A percentile compares a stretch with the other conserved stretches of the same genome.
These are phyloP conservation scores for Perkinsus olseni DNA, from an alignment of 169 alveolate species.

Conservation along the genomic window DNA sequence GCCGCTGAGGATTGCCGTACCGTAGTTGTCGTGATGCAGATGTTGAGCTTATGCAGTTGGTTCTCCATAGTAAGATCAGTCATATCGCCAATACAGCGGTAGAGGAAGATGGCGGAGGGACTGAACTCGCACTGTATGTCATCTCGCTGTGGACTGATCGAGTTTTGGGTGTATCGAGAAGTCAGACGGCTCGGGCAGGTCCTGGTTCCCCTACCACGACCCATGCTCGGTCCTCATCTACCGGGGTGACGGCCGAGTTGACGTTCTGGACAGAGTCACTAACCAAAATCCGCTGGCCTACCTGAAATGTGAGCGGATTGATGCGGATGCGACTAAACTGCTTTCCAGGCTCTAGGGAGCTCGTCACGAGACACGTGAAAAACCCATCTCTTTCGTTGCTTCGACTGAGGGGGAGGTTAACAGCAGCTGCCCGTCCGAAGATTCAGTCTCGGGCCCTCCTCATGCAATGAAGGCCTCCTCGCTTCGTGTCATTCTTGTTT, in stretches of 20 bases:
- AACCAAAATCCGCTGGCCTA: neutral
- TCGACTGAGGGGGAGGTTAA: too few species aligned
- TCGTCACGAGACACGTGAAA: too few species aligned
- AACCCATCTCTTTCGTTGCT: too few species aligned
- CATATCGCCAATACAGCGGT: neutral
- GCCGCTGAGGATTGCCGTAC: neutral
- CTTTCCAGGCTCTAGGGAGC: too few species aligned
- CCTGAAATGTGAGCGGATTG: neutral
- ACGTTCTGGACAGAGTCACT: neutral
- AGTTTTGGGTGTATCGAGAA: neutral
- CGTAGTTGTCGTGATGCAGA: neutral
- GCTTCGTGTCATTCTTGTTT: too few species aligned
- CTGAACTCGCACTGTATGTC: neutral
- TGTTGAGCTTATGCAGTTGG: neutral
- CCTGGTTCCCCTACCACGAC: neutral
- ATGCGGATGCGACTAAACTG: too few species aligned
- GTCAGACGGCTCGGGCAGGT: neutral
- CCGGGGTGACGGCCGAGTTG: neutral
- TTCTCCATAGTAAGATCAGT: neutral
- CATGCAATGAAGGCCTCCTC: too few species aligned
- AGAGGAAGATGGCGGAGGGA: neutral
- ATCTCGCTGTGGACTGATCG: neutral
- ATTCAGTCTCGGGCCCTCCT: too few species aligned
- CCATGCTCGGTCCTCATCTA: neutral
- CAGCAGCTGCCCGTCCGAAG: too few species aligned